Conservation (phyloP, 164 flowering plant genomes). For the Amborella trichopoda region DNA sequence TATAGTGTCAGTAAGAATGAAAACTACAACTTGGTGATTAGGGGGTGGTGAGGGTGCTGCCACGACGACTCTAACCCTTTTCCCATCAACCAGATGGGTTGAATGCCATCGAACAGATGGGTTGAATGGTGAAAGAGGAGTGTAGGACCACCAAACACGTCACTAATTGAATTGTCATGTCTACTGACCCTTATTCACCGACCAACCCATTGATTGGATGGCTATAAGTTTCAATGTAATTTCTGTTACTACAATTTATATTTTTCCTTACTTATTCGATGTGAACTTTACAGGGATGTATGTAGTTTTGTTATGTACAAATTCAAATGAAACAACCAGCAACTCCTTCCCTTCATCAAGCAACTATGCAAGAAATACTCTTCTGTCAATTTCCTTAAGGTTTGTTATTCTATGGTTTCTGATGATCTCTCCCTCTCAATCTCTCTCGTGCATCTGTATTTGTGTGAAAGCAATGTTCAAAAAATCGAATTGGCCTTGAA, state of each 20-base stretch:
- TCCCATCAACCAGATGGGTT: too few relatives aligned
- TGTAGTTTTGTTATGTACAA: constrained; percentile 52
- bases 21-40: too few relatives aligned
- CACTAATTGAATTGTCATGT: too few relatives aligned
- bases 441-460: too few relatives aligned
- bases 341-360: constrained; percentile 27
- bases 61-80: too few relatives aligned
- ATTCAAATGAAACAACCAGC: constrained; percentile 15
- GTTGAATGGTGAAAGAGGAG: neutral
- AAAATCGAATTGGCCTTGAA: too few relatives aligned
- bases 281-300: constrained; percentile 40
- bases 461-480: too few relatives aligned
- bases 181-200: too few relatives aligned
- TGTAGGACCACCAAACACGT: neutral
- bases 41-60: too few relatives aligned
- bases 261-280: neutral
- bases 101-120: neutral
- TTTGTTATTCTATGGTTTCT: neutral
- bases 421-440: neutral
- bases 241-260: too few relatives aligned
- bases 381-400: constrained; percentile 38
- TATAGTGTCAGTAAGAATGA: too few relatives aligned
- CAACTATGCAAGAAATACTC: constrained; percentile 43
- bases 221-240: neutral
- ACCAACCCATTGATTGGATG: neutral